These are phyloP conservation scores for Cladophialophora immunda DNA, from an alignment of 2,329 filamentous ascomycete genomes.

Conservation along the genomic window DNA sequence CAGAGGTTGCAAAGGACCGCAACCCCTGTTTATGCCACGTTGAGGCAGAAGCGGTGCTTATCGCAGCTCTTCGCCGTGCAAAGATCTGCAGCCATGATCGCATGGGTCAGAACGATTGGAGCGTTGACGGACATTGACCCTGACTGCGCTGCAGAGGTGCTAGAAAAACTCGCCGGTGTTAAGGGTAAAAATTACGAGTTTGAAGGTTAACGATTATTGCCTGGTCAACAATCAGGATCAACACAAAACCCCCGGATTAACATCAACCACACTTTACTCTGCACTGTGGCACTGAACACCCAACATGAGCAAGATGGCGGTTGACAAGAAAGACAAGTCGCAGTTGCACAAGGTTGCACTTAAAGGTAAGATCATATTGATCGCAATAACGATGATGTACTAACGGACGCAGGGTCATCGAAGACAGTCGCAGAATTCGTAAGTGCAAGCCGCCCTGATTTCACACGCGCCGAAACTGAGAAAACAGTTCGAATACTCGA, in stretches of 20 bases:
- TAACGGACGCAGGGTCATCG: slow-evolving; percentile 65
- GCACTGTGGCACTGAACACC: slow-evolving; percentile 10
- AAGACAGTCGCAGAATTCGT: slow-evolving; percentile 97
- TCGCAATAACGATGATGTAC: slow-evolving; percentile 7
- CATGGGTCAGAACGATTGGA: slow-evolving; percentile 34
- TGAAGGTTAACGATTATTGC: slow-evolving; percentile 18
- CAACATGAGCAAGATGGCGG: slow-evolving; percentile 40
- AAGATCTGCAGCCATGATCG: slow-evolving; percentile 42
- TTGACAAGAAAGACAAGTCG: slow-evolving; percentile 69
- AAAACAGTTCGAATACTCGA: slow-evolving; percentile 87
- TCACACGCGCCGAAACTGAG: slow-evolving; percentile 34
- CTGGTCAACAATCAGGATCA: slow-evolving; percentile 31
- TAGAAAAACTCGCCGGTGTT: neutral
- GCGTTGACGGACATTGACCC: slow-evolving; percentile 15
- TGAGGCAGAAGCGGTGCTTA: slow-evolving; percentile 34
- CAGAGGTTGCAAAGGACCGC: slow-evolving; percentile 45
- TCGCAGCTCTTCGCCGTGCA: slow-evolving; percentile 40
- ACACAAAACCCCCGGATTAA: slow-evolving; percentile 21
- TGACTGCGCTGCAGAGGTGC: neutral
- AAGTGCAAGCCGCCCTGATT: slow-evolving; percentile 50
- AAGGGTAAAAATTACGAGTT: neutral
- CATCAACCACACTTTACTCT: slow-evolving; percentile 7
- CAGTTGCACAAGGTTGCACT: slow-evolving; percentile 95
- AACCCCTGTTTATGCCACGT: slow-evolving; percentile 27
- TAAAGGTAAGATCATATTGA: slow-evolving; percentile 46